phyloP scores from a whole-genome alignment of 2,329 filamentous ascomycete genomes.

The Talaromyces pinophilus region DNA sequence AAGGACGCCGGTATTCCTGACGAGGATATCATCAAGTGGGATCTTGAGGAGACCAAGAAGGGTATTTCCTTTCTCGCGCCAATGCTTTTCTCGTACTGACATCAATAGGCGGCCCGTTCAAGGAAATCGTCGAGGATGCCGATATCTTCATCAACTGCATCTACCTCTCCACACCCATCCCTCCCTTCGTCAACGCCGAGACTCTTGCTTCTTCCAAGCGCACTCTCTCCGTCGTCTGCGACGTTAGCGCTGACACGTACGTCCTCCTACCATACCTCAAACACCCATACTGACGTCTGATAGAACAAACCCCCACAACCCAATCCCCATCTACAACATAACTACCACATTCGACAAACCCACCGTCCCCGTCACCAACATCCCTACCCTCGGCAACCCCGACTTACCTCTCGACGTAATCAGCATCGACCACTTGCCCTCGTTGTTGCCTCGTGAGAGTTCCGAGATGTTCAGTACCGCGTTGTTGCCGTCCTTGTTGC shows the following conservation, averaged over 20 bases:
- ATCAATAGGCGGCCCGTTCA: slow-evolving; percentile 65
- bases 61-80: slow-evolving; percentile 39
- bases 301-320: slow-evolving; percentile 52
- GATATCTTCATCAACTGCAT: slow-evolving; percentile 88
- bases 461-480: slow-evolving; percentile 81
- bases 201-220: slow-evolving; percentile 68
- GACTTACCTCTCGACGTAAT: slow-evolving; percentile 73
- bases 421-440: slow-evolving; percentile 82
- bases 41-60: slow-evolving; percentile 75
- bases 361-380: slow-evolving; percentile 68
- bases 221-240: slow-evolving; percentile 76
- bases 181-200: slow-evolving; percentile 75
- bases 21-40: slow-evolving; percentile 70
- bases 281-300: background rate
- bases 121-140: slow-evolving; percentile 67
- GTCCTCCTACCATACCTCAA: slow-evolving; percentile 20
- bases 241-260: slow-evolving; percentile 59
- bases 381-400: slow-evolving; percentile 49
- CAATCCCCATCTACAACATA: slow-evolving; percentile 73
- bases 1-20: slow-evolving; percentile 70
- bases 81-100: slow-evolving; percentile 23
- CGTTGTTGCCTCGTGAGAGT: slow-evolving; percentile 80
- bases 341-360: slow-evolving; percentile 86
- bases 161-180: slow-evolving; percentile 76
- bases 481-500: slow-evolving; percentile 73